These are phyloP conservation scores for Chrysanthemum makinoi DNA, from an alignment of 129 eudicot species.

Conservation along the genomic window DNA sequence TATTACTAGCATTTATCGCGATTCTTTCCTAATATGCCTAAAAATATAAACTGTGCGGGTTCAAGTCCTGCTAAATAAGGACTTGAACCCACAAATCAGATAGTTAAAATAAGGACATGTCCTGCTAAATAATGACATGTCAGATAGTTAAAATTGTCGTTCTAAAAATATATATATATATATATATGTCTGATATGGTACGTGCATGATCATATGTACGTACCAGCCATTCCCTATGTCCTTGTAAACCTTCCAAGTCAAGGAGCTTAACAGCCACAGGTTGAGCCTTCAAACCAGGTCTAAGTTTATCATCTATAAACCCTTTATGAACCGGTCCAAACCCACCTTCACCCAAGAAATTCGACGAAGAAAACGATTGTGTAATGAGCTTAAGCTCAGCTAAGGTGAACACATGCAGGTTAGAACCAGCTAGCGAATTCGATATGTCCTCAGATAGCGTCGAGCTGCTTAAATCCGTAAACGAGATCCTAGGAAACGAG, in stretches of 20 bases:
- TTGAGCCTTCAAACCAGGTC: constrained; percentile 76
- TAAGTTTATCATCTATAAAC: constrained; percentile 71
- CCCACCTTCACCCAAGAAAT: constrained; percentile 85
- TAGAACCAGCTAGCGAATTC: constrained; percentile 66
- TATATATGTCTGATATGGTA: too few species aligned
- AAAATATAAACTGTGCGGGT: too few species aligned
- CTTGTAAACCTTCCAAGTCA: constrained; percentile 79
- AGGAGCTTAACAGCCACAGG: constrained; percentile 90
- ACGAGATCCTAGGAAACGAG: constrained; percentile 48
- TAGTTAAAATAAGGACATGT: too few species aligned
- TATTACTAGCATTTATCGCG: not conserved
- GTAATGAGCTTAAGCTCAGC: constrained; percentile 75
- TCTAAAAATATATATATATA: too few species aligned
- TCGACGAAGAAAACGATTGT: constrained; percentile 65
- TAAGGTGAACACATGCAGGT: constrained; percentile 53
- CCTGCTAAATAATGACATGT: too few species aligned
- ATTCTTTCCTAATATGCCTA: too few species aligned
- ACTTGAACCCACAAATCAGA: too few species aligned
- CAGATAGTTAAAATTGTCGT: not conserved
- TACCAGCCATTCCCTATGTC: constrained; percentile 93
- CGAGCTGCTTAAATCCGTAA: constrained; percentile 50
- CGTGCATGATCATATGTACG: too few species aligned
- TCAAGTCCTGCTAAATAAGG: too few species aligned
- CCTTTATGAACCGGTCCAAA: constrained; percentile 94
- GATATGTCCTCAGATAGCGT: constrained; percentile 66